Evolutionary conservation across 192 early-diverging fungal genomes (phyloP), one percentile per base, ranked within the genome.

Genomic region (Umbelopsis vinacea): DNA sequence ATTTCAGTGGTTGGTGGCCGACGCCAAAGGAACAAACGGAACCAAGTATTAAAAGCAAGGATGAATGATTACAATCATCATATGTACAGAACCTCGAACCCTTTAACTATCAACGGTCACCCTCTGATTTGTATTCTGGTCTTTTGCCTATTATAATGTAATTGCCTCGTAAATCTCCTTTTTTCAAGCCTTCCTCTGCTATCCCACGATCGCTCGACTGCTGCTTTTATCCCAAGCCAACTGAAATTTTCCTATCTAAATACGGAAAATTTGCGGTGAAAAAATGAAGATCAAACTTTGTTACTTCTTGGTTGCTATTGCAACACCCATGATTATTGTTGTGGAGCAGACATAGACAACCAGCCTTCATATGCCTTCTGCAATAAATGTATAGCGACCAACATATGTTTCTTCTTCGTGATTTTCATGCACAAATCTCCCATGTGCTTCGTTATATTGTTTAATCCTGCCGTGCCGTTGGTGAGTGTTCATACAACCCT

Each of bases 221-320:
- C 46, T 5, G 48, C 48, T 5, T 9, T 50, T 50, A 26, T 29
- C 57, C n/a, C 57, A 63, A 63, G 33, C 19, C 17, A 14, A 37
- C 14, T 33, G n/a, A 29, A 63, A 19, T 37, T 17, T 63, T 63
- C 15, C 33, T 26, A 63, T 63, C 26, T 63, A 29, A 37, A 63
- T 63, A 29, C 57, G 57, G 57, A 63, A 22, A 6, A 37, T 37
- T 14, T 37, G 33, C 57, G 57, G 24, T 63, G 57, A 35, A 1
- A 63, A 29, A 63, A 29, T 63, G 17, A 33, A 63, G 29, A 35
- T 33, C 17, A 29, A 29, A 63, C 35, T 11, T 29, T 29, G 33
- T 63, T 17, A 22, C 26, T 63, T 26, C 57, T 37, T 63, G 57
- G 57, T 63, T 63, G 57, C 57, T 37, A 63, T 63, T 63, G 8